Evolutionary conservation across 73 alveolate species (phyloP).

Genomic region (Paramecium caudatum): DNA sequence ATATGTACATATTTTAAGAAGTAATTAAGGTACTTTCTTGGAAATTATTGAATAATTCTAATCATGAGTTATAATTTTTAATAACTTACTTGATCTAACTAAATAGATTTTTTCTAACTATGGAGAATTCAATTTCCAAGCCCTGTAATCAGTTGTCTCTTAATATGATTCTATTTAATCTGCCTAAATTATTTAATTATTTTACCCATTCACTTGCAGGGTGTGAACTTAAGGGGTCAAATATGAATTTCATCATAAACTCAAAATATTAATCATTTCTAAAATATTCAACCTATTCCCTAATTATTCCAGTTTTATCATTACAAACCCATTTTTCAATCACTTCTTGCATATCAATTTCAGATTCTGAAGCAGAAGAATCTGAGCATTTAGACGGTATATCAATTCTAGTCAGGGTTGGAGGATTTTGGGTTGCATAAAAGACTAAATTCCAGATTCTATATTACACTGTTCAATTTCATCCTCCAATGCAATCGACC

Average conservation of each 20-base stretch:
- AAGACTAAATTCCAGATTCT: slow-evolving; percentile 13
- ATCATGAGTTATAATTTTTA: neutral
- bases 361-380: neutral
- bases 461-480: slow-evolving; percentile 41
- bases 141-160: slow-evolving; percentile 5
- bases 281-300: neutral
- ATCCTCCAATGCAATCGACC: slow-evolving; percentile 40
- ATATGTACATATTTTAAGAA: slow-evolving; percentile 13
- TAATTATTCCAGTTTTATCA: neutral
- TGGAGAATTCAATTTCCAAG: neutral
- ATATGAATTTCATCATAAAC: neutral
- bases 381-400: neutral
- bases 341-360: slow-evolving; percentile 8
- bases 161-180: neutral
- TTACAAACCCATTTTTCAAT: neutral
- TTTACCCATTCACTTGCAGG: neutral
- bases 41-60: neutral
- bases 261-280: slow-evolving; percentile 31
- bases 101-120: neutral
- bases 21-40: neutral
- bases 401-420: slow-evolving; percentile 2
- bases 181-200: neutral
- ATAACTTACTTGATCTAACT: neutral
- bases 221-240: neutral
- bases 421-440: neutral